Evolutionary conservation across 495 filamentous ascomycete genomes (phyloP).

Genomic region (Penicillium cinerascens): DNA sequence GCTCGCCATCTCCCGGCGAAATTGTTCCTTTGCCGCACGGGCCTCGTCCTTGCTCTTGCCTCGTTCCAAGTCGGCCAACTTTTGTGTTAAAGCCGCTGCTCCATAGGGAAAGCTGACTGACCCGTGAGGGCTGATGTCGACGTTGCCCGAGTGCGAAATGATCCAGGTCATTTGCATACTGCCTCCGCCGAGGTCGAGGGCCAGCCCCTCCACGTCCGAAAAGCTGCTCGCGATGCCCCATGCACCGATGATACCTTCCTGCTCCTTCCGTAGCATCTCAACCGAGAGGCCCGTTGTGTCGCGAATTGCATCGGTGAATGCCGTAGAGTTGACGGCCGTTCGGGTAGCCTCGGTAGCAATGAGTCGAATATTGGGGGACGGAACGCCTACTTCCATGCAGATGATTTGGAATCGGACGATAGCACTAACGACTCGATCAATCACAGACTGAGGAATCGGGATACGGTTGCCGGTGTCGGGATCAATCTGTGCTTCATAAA

Average conservation of each 20-base stretch:
- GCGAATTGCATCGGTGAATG: slow-evolving; percentile 63
- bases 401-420: slow-evolving; percentile 69
- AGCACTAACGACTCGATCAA: slow-evolving; percentile 58
- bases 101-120: slow-evolving; percentile 73
- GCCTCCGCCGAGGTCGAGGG: slow-evolving; percentile 87
- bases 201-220: slow-evolving; percentile 60
- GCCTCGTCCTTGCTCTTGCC: slow-evolving; percentile 28
- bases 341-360: slow-evolving; percentile 90
- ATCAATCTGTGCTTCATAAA: slow-evolving; percentile 79
- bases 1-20: slow-evolving; percentile 54
- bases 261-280: slow-evolving; percentile 68
- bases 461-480: slow-evolving; percentile 38
- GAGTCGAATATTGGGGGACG: slow-evolving; percentile 58
- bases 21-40: slow-evolving; percentile 27
- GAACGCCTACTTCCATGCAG: slow-evolving; percentile 69
- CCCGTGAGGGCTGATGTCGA: slow-evolving; percentile 47
- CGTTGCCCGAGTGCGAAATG: slow-evolving; percentile 50
- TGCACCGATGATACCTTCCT: slow-evolving; percentile 80
- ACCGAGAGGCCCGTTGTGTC: slow-evolving; percentile 60
- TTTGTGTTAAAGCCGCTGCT: slow-evolving; percentile 70
- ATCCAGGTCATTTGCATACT: slow-evolving; percentile 90
- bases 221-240: slow-evolving; percentile 81
- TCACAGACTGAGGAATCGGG: slow-evolving; percentile 61
- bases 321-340: slow-evolving; percentile 67
- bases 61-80: slow-evolving; percentile 49